These are phyloP conservation scores for Chrysosphaeria jannelii DNA, from an alignment of 2,329 filamentous ascomycete genomes.

Conservation along the genomic window DNA sequence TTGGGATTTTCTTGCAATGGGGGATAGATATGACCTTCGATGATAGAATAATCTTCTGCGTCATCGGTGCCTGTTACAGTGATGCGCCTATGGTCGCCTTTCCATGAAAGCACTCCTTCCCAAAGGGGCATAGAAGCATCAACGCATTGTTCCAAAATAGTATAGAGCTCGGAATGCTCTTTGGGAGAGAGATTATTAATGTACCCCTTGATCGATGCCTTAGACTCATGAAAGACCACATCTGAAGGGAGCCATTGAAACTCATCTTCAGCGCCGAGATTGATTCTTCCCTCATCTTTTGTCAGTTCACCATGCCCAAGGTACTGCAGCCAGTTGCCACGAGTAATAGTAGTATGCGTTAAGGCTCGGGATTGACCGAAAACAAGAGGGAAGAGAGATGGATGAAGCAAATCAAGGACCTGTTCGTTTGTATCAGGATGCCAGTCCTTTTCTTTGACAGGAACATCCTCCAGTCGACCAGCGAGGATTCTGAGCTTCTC, in stretches of 20 bases:
- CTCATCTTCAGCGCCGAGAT: conserved; percentile 1
- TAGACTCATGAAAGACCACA: conserved; percentile 8
- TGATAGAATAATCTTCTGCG: conserved; percentile 3
- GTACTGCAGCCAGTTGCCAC: conserved; percentile 5
- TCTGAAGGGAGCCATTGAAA: conserved; percentile 12
- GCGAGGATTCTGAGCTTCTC: conserved; percentile 11
- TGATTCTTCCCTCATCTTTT: not conserved
- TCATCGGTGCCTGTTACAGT: conserved; percentile 1
- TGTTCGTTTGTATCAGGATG: conserved; percentile 20
- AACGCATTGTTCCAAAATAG: conserved; percentile 10
- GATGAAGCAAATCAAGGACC: conserved; percentile 27
- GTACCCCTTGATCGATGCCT: conserved; percentile 11
- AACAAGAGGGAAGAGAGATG: conserved; percentile 25
- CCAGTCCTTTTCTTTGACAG: conserved; percentile 14
- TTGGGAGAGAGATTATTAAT: conserved; percentile 16
- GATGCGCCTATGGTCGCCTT: conserved; percentile 2
- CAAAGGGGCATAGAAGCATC: conserved; percentile 12
- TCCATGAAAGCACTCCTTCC: conserved; percentile 7
- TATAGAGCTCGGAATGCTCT: conserved; percentile 8
- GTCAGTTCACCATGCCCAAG: conserved; percentile 5
- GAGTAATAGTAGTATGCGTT: conserved; percentile 8
- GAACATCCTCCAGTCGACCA: conserved; percentile 13
- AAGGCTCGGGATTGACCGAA: conserved; percentile 10
- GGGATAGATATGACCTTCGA: conserved; percentile 2
- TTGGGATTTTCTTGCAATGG: too few relatives aligned